Evolutionary conservation across 305 asterid genomes (phyloP).

Genomic region (Fraxinus ornus): DNA sequence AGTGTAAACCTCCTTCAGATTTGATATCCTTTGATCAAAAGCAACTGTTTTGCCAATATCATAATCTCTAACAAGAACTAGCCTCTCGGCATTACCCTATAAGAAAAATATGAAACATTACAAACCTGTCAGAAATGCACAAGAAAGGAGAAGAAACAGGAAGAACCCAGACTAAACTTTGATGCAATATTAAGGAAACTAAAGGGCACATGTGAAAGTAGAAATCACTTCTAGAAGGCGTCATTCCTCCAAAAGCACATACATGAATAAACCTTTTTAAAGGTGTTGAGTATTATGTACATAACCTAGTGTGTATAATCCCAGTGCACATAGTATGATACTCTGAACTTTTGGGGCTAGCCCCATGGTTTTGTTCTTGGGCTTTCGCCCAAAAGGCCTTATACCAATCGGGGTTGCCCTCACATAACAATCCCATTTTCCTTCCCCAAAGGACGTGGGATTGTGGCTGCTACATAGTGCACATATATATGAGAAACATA

Average conservation of each 20-base stretch:
- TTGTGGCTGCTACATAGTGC: background rate
- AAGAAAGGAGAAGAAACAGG: slow-evolving; percentile 16
- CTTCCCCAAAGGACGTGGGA: no score
- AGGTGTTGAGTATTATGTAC: background rate
- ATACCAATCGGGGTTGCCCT: no score
- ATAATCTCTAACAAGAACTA: slow-evolving; percentile 87
- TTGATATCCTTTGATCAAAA: slow-evolving; percentile 64
- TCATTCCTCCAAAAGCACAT: slow-evolving; percentile 6
- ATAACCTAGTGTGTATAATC: no score
- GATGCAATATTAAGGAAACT: background rate
- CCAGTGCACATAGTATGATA: no score
- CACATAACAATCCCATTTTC: no score
- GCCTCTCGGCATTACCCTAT: slow-evolving; percentile 85
- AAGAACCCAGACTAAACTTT: slow-evolving; percentile 5
- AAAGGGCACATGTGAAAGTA: slow-evolving; percentile 8
- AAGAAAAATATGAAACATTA: slow-evolving; percentile 24
- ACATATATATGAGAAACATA: background rate
- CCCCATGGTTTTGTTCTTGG: no score
- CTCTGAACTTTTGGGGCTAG: no score
- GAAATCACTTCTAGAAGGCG: slow-evolving; percentile 20
- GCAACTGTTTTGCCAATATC: slow-evolving; percentile 67
- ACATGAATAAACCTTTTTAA: background rate
- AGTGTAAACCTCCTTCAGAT: slow-evolving; percentile 85
- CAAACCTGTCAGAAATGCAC: background rate
- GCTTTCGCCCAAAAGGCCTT: no score